Base-by-base conservation (phyloP, 768 basidiomycete species). In the Xerocomus potaroensis region DNA sequence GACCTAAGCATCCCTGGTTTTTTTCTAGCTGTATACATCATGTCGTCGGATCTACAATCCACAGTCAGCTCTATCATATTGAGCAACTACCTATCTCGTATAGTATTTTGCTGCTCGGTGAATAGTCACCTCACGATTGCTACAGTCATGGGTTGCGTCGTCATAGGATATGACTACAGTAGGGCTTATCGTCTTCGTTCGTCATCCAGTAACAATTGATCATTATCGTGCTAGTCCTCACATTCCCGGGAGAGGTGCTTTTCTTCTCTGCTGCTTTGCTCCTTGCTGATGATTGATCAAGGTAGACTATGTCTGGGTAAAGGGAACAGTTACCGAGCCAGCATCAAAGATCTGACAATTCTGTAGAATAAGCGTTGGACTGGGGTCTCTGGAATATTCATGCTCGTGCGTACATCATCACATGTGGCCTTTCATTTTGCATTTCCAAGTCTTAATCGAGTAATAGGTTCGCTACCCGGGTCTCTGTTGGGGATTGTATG, bases 171-270 rank as follows among this genome's bases (percentile, higher is more conserved):
- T 18, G 42, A 43, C n/a, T 43, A 43, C 18, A 8, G 42, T 43
- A 29, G 34, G 42, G 18, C 22, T 18, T 19, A 8, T 8, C 5
- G 21, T 22, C 16, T 34, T 12, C n/a, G n/a, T 12, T 3, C 11
- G 16, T 16, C 4, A 16, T 33, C 10, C 22, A 24, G 23, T 26
- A 23, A 26, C 23, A 8, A 21, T 24, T 26, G 7, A 43, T 23
- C 5, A 10, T 16, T 12, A n/a, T 43, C 23, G 53, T 86, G 11
- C 12, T 7, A 43, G 42, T 43, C 23, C 42, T 43, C 23, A 14
- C 24, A 22, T 34, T 43, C 15, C 12, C 32, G 1, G 26, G 33
- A 34, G 42, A 43, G 42, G 42, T 26, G 11, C 2, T 33, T 43
- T 8, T 18, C 8, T 15, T 16, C 23, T 16, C 24, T 16, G 3